Base-by-base conservation (phyloP, 2,329 filamentous ascomycete species). In the Fusarium sp. region DNA sequence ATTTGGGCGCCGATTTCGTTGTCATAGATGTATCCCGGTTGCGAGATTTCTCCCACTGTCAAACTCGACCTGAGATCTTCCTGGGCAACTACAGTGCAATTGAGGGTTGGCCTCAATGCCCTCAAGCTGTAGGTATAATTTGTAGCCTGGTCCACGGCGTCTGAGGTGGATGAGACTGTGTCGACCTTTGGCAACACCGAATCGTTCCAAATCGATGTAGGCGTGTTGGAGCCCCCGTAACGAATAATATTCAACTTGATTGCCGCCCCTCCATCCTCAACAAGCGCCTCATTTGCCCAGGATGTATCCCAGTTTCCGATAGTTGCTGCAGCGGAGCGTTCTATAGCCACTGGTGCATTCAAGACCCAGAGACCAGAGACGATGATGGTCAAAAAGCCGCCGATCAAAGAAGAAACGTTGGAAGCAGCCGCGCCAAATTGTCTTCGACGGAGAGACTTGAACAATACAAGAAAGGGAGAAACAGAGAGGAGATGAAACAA, bases 321-420 rank as follows among this genome's bases (percentile, higher is more conserved):
- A 4, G 6, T 31, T 7, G 31, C 58, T 23, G 36, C 18, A 3
- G 34, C 23, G 10, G 41, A 16, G 7, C 36, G 15, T 2, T 36
- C 36, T 9, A 23, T 9, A 2, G 12, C 10, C 10, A 5, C 9
- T 16, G 41, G 31, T 13, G 37, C 51, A 10, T 13, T 54, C 12
- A 30, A n/a, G 2, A 48, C 44, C 50, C 58, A 61, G 12, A 61
- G 40, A 5, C 51, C 58, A 27, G 58, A 61, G 18, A 55, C 51
- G 1, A 61, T 46, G 40, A 61, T 43, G 15, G 58, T 50, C 11
- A 61, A 13, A 9, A 54, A 28, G 2, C 51, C 44, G n/a, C 27
- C 58, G 6, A 61, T 37, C 2, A 61, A 41, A 6, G 41, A 40
- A 4, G 37, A 31, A 6, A 28, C 8, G n/a, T 54, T 54, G 7